Evolutionary conservation across 2,329 filamentous ascomycete genomes (phyloP).

Genomic region (Colletotrichum sp.): DNA sequence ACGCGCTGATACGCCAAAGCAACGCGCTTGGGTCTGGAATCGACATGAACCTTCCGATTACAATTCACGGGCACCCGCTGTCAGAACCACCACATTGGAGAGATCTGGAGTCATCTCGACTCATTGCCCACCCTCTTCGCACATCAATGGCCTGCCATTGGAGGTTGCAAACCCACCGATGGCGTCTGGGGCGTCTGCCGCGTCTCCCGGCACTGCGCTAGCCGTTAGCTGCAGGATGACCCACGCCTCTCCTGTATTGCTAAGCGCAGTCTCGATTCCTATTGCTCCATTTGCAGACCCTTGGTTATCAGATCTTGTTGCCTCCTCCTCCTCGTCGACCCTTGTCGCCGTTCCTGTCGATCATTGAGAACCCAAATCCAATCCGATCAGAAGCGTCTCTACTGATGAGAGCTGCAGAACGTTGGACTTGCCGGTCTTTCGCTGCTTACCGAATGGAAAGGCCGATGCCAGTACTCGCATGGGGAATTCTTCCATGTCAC

Average conservation of each 20-base stretch:
- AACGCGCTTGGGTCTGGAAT: slow-evolving; percentile 5
- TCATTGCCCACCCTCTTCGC: not conserved
- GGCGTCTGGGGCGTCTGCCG: slow-evolving; percentile 5
- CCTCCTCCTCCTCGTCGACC: not conserved
- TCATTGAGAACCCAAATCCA: not conserved
- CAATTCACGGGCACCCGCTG: not conserved
- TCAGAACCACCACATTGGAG: not conserved
- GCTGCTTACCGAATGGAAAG: not conserved
- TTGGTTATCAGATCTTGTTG: not conserved
- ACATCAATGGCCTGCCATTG: not conserved
- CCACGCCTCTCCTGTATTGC: not conserved
- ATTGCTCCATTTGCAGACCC: not conserved
- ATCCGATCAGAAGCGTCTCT: not conserved
- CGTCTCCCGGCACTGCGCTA: slow-evolving; percentile 12
- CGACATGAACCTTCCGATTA: not conserved
- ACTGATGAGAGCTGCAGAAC: not conserved
- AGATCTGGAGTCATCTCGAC: not conserved
- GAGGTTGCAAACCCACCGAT: not conserved
- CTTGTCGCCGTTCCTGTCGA: slow-evolving; percentile 7
- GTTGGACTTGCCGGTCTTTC: not conserved
- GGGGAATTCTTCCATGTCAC: not conserved
- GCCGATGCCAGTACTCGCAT: not conserved
- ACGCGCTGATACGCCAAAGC: slow-evolving; percentile 9
- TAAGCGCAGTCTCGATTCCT: not conserved
- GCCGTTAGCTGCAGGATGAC: slow-evolving; percentile 9